Base-by-base conservation (phyloP, 1,284 basidiomycete genomes). In the Irpex sp. region DNA sequence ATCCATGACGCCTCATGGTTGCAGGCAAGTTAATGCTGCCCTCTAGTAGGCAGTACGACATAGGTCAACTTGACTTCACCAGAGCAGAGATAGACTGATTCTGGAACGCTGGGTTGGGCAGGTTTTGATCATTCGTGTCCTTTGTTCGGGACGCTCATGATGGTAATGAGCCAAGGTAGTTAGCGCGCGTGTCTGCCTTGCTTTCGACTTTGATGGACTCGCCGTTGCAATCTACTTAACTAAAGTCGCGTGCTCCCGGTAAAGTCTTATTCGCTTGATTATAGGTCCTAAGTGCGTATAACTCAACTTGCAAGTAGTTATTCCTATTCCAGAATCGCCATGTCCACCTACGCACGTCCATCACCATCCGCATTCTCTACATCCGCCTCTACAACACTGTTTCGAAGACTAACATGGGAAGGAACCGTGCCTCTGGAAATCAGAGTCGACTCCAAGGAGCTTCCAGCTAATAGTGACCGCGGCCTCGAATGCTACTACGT, bases 371-470 rank as follows among this genome's bases (percentile, higher is more conserved):
- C 81, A 19, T 80, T 81, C 70, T 81, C 83, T 62, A 80, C 81
- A 31, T 84, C 77, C 68, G 84, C 78, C 67, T 83, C 76, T 72
- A 91, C 90, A 0, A 87, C 90, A 2, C 81, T 93, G 57, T 93
- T 94, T 71, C 83, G 93, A 54, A 80, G 92, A 53, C 82, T 94
- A 49, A 87, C 88, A 67, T 94, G 92, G 89, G 90, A 93, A 72
- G 93, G 92, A 6, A 91, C 90, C 0, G 89, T 95, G 17, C 92
- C 93, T 15, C 79, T 95, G 60, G 91, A 93, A 79, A 86, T 95
- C 70, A 86, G 88, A 67, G 88, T 95, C 64, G 91, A 92, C 75
- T 81, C 89, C 39, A 90, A 92, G 73, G 93, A 94, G 73, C 84
- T 95, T 11, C 93, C 93, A 47, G 89, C 92, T 56, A 91, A 91